Evolutionary conservation across 1,284 basidiomycete genomes (phyloP).

Genomic region (Marasmius sp.): DNA sequence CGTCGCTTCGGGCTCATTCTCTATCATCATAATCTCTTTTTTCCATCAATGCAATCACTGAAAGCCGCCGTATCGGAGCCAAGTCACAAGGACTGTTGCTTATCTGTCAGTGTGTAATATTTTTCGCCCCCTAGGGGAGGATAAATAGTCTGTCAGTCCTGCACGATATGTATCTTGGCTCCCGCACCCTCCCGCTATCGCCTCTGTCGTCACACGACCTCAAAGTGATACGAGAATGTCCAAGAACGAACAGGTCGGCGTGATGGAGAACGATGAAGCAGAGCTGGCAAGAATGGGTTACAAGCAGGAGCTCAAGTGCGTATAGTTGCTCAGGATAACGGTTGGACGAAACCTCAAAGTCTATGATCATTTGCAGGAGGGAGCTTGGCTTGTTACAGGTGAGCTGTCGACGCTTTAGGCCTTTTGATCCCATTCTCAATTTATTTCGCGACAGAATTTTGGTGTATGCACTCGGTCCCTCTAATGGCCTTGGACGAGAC

Average conservation of each 20-base stretch:
- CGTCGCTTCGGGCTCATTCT: no score
- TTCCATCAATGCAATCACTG: no score
- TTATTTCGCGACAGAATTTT: conserved; percentile 53
- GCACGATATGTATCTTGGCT: no score
- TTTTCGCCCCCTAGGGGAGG: no score
- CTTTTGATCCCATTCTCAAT: not conserved
- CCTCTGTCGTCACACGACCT: no score
- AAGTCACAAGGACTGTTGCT: no score
- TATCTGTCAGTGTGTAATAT: no score
- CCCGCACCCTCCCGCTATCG: no score
- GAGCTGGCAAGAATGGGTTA: conserved; percentile 74
- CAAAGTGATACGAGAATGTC: not conserved
- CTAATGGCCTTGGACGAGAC: not conserved
- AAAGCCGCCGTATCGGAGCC: no score
- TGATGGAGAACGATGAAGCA: conserved; percentile 47
- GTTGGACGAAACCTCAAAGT: not conserved
- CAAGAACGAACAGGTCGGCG: not conserved
- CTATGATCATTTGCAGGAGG: conserved; percentile 19
- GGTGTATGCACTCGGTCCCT: conserved; percentile 38
- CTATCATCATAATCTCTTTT: no score
- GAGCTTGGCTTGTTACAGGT: conserved; percentile 64
- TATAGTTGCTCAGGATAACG: conserved; percentile 11
- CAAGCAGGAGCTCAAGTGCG: conserved; percentile 70
- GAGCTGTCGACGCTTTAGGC: conserved; percentile 17
- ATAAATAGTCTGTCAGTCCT: no score